These are phyloP conservation scores for Purpureocillium lavendulum DNA, from an alignment of 2,329 filamentous ascomycete genomes.

Conservation along the genomic window DNA sequence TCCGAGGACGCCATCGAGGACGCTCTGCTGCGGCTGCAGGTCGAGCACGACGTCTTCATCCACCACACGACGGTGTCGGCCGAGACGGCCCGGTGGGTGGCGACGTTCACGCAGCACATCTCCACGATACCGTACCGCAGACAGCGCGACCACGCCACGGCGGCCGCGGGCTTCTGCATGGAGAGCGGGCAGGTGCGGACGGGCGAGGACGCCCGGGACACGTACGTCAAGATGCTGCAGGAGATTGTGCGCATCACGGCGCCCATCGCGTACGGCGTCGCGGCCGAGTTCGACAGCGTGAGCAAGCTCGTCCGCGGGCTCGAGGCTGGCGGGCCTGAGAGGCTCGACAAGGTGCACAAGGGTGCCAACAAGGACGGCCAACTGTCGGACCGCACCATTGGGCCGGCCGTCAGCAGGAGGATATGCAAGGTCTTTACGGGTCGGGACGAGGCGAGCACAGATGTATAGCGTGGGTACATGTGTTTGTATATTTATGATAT, in stretches of 20 bases:
- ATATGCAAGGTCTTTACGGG: conserved; percentile 53
- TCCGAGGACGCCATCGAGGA: conserved; percentile 64
- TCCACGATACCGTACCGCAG: conserved; percentile 66
- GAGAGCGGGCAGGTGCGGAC: conserved; percentile 66
- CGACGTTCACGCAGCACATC: conserved; percentile 69
- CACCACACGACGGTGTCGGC: conserved; percentile 55
- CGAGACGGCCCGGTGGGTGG: conserved; percentile 67
- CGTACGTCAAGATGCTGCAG: conserved; percentile 67
- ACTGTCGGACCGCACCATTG: conserved; percentile 44
- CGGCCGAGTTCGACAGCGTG: conserved; percentile 50
- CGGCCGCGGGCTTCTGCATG: conserved; percentile 66
- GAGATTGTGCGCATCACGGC: conserved; percentile 65
- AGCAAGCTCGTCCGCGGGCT: conserved; percentile 51
- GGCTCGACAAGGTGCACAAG: conserved; percentile 54
- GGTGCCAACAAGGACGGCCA: conserved; percentile 49
- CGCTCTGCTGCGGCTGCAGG: conserved; percentile 60
- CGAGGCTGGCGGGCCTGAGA: conserved; percentile 46
- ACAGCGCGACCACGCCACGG: conserved; percentile 37
- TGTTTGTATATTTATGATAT: no score
- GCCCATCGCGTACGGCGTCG: conserved; percentile 63
- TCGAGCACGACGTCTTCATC: conserved; percentile 57
- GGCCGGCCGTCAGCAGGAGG: conserved; percentile 49
- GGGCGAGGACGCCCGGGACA: conserved; percentile 57
- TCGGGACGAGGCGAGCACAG: conserved; percentile 44
- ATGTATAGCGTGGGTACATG: conserved; percentile 33